Evolutionary conservation across 2,329 filamentous ascomycete genomes (phyloP), one percentile per base, ranked within the genome.

Genomic region (Clonostachys solani): DNA sequence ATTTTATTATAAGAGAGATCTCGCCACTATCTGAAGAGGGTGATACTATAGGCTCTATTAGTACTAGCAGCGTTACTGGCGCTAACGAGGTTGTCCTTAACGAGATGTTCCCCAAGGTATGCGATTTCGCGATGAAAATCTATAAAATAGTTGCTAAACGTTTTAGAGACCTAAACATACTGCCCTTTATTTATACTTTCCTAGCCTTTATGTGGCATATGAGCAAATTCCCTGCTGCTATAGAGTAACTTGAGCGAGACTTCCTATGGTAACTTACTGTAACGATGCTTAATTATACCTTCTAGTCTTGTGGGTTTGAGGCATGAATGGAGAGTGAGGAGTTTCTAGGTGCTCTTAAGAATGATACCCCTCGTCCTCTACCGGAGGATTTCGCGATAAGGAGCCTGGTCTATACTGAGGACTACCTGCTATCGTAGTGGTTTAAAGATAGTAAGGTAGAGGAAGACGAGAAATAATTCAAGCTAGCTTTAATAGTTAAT

Each of bases 361-460:
- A 70, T 33, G 63, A 65, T 2, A 60, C 71, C 0, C 71, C 71
- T 2, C 68, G 74, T 1, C 84, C 86, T 0, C 60, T 90, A 0
- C 83, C 84, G 0, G 87, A 90, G 43, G 87, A 91, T 50, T 88
- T 81, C 52, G 73, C 78, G 0, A 74, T 89, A 47, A 73, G 83
- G 2, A 86, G 86, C 0, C 66, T 87, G 2, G 60, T 82, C 2
- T 88, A 81, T 69, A 69, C 75, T 0, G 72, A 81, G 3, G 68
- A 71, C 12, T 84, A 84, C 47, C 83, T 79, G 46, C 82, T 83
- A 0, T 47, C 62, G 0, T 65, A 71, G 1, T 87, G 80, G 78
- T 88, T 88, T 56, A 54, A 59, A 0, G 71, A 73, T 9, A 73
- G 75, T 2, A 75, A 76, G 49, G 72, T 83, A 5, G 83, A 87